A percentile compares a stretch with the other conserved stretches of the same genome.
These are phyloP conservation scores for Gastrolobium villosum DNA, from an alignment of 306 rosid genomes.

Conservation along the genomic window DNA sequence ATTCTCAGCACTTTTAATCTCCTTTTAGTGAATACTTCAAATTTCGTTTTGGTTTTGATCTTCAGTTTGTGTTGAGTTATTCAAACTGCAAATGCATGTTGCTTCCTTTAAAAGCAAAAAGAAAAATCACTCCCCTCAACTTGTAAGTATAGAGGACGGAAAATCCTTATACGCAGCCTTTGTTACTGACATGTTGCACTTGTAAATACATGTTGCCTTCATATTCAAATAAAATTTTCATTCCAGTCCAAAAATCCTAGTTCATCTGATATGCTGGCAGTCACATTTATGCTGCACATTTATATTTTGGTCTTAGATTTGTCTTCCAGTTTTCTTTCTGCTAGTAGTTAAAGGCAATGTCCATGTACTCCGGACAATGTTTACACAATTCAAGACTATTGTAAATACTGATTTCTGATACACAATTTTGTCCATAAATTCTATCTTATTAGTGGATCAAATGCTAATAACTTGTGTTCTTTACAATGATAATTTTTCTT, in stretches of 20 bases:
- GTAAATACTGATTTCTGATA: not conserved
- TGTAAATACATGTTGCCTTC: slow-evolving; percentile 53
- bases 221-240: not conserved
- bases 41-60: slow-evolving; percentile 37
- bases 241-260: not conserved
- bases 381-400: not conserved
- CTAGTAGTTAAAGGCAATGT: not conserved
- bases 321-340: not conserved
- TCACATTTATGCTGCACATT: not conserved
- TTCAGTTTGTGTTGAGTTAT: slow-evolving; percentile 36
- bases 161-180: too few relatives aligned
- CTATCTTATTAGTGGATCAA: not conserved
- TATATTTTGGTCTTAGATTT: not conserved
- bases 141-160: too few relatives aligned
- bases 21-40: slow-evolving; percentile 32
- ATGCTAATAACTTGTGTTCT: not conserved
- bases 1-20: slow-evolving; percentile 42
- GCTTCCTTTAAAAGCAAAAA: not conserved
- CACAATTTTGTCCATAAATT: not conserved
- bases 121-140: too few relatives aligned
- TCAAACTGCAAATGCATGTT: slow-evolving; percentile 57
- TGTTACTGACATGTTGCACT: too few relatives aligned
- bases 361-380: not conserved
- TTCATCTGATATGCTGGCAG: slow-evolving; percentile 4
- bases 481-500: not conserved